These are phyloP conservation scores for Phaffomyces opuntiae DNA, from an alignment of 805 yeast genomes.

Conservation along the genomic window DNA sequence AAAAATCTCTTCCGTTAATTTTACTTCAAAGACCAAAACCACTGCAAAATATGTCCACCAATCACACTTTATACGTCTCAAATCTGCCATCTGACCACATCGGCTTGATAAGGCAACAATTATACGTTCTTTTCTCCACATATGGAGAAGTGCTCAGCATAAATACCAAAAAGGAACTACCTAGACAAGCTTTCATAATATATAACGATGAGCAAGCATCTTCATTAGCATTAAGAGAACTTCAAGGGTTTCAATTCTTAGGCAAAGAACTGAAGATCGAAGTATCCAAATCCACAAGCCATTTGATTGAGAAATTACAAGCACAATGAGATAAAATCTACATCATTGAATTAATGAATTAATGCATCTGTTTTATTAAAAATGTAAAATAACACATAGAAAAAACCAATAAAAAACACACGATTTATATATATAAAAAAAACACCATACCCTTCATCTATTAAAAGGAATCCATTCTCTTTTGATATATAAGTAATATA, in stretches of 20 bases:
- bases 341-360: neutral
- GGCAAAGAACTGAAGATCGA: conserved; percentile 43
- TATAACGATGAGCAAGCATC: conserved; percentile 45
- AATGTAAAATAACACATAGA: neutral
- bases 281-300: conserved; percentile 32
- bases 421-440: neutral
- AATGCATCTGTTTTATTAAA: conserved; percentile 1
- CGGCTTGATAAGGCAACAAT: conserved; percentile 38
- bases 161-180: conserved; percentile 33
- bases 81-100: conserved; percentile 21
- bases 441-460: neutral
- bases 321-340: neutral
- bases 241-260: conserved; percentile 44
- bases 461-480: neutral
- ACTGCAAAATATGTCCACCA: neutral
- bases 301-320: conserved; percentile 8
- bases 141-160: conserved; percentile 61
- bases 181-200: conserved; percentile 59
- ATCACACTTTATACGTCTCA: conserved; percentile 5
- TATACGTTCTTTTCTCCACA: conserved; percentile 52
- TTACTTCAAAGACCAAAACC: neutral
- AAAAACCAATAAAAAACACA: no score
- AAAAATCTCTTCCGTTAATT: no score
- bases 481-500: neutral
- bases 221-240: conserved; percentile 38